Conservation (phyloP, 352 stramenopile genomes). For the Phytophthora colocasiae region DNA sequence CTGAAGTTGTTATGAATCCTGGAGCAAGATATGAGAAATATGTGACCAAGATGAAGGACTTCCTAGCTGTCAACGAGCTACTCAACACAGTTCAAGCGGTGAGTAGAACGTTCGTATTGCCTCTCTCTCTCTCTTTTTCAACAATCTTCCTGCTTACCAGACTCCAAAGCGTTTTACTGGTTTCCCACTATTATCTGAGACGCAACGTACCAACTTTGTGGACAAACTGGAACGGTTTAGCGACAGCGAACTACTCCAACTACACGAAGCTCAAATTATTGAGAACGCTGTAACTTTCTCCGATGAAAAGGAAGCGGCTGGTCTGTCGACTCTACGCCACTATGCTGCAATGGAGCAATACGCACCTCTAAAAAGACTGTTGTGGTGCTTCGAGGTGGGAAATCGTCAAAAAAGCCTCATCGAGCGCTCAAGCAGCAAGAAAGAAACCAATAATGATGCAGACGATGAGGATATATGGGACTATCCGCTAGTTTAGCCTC, state of each 20-base stretch:
- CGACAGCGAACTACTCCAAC: slow-evolving; percentile 53
- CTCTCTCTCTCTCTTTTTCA: background rate
- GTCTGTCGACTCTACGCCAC: slow-evolving; percentile 55
- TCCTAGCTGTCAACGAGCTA: slow-evolving; percentile 56
- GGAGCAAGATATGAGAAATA: slow-evolving; percentile 42
- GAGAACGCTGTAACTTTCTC: slow-evolving; percentile 35
- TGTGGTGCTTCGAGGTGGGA: slow-evolving; percentile 67
- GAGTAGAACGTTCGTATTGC: background rate
- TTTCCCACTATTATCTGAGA: slow-evolving; percentile 50
- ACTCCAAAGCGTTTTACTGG: slow-evolving; percentile 35
- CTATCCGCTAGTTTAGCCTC: slow-evolving; percentile 50
- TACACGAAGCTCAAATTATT: slow-evolving; percentile 51
- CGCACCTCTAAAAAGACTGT: slow-evolving; percentile 55
- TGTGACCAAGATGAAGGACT: slow-evolving; percentile 28
- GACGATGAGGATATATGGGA: slow-evolving; percentile 70
- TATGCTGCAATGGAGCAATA: slow-evolving; percentile 65
- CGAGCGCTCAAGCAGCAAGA: slow-evolving; percentile 25
- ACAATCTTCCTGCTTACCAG: slow-evolving; percentile 6
- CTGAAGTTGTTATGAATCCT: slow-evolving; percentile 38
- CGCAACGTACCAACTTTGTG: slow-evolving; percentile 69
- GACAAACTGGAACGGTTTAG: slow-evolving; percentile 69
- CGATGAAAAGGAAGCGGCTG: slow-evolving; percentile 35
- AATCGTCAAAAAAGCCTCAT: slow-evolving; percentile 34
- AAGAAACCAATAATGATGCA: slow-evolving; percentile 24
- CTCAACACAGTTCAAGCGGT: slow-evolving; percentile 38